phyloP scores from a whole-genome alignment of 176 grass and related monocot species.

The Eleusine indica region DNA sequence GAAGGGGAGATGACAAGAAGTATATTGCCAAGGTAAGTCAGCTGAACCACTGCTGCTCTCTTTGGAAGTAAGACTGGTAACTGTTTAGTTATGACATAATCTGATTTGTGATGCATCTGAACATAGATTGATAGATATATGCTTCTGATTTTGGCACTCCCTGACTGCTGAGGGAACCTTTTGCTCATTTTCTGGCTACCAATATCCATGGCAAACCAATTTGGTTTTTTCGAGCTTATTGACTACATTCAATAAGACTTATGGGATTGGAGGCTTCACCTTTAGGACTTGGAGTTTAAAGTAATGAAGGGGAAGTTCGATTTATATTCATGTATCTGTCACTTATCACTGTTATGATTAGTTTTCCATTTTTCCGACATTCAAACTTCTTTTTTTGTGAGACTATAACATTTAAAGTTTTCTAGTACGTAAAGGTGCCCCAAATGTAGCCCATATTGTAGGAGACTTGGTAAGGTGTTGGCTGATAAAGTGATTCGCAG shows the following conservation, averaged over 20 bases:
- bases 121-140: background rate
- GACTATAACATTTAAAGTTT: background rate
- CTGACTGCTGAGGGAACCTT: background rate
- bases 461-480: constrained; percentile 27
- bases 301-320: background rate
- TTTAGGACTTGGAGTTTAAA: constrained; percentile 7
- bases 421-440: background rate
- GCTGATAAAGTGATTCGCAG: constrained; percentile 59
- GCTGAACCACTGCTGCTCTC: constrained; percentile 10
- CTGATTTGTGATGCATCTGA: constrained; percentile 30
- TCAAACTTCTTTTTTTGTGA: background rate
- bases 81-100: constrained; percentile 18
- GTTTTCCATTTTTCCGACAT: background rate
- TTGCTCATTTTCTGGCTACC: constrained; percentile 5
- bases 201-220: background rate
- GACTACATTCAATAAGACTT: constrained; percentile 10
- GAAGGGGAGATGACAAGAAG: constrained; percentile 96
- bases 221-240: constrained; percentile 20
- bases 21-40: constrained; percentile 90
- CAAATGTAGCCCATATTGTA: background rate
- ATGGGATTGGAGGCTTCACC: background rate
- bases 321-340: background rate
- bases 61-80: background rate
- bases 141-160: background rate
- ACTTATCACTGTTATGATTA: background rate